Percentiles rank a stretch among this genome's conserved stretches.
Conservation (phyloP, 306 rosid genomes). For the Delonix regia region DNA sequence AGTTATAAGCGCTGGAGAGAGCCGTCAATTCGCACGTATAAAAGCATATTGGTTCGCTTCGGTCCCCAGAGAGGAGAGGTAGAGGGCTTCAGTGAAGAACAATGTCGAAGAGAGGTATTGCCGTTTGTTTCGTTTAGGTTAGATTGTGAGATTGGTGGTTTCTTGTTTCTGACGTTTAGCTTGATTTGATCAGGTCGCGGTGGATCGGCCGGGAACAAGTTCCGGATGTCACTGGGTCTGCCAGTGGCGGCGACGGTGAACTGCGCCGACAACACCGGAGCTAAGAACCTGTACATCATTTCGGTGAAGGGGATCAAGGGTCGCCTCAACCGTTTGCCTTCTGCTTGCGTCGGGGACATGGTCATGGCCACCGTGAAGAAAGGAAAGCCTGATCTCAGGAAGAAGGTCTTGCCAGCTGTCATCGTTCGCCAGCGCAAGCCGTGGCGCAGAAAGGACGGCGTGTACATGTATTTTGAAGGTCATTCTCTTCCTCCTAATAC, state of each 20-base stretch:
- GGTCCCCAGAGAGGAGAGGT: not conserved
- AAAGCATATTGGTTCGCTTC: not conserved
- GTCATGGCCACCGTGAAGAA: slow-evolving; percentile 96
- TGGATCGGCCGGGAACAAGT: slow-evolving; percentile 90
- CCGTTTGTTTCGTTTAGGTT: not conserved
- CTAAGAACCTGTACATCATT: slow-evolving; percentile 87
- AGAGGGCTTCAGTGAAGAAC: slow-evolving; percentile 24
- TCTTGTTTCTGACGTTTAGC: not conserved
- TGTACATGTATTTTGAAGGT: slow-evolving; percentile 94
- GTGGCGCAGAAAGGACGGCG: slow-evolving; percentile 97
- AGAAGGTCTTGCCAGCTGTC: slow-evolving; percentile 90
- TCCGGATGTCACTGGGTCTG: slow-evolving; percentile 89
- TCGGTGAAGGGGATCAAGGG: slow-evolving; percentile 96
- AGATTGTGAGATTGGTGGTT: not conserved
- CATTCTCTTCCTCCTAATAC: not conserved
- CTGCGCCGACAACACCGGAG: slow-evolving; percentile 92
- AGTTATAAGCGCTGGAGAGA: not conserved
- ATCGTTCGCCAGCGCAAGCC: slow-evolving; percentile 93
- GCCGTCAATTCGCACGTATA: not conserved
- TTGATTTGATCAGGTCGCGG: slow-evolving; percentile 61
- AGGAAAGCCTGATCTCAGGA: slow-evolving; percentile 87
- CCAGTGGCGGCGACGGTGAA: slow-evolving; percentile 97
- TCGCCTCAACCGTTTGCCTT: slow-evolving; percentile 78
- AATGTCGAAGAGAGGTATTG: slow-evolving; percentile 68
- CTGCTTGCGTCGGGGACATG: slow-evolving; percentile 94